A percentile compares a stretch with the other conserved stretches of the same genome.
Evolutionary conservation across 1,284 basidiomycete genomes (phyloP).

Genomic region (Trichosporon sp.): DNA sequence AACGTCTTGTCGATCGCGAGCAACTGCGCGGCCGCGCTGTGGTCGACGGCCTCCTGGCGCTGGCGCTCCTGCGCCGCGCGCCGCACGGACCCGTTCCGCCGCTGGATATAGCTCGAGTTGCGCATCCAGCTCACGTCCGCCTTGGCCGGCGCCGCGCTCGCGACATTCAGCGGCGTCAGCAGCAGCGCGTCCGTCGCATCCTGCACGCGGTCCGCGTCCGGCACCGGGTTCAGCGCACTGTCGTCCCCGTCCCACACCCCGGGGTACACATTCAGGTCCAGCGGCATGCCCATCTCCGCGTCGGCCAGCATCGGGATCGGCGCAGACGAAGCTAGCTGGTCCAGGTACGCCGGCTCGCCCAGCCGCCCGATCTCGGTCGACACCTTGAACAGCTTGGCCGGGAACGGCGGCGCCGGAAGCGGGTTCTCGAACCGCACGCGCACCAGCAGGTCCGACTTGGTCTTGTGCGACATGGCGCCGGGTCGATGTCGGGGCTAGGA

Average conservation of each 20-base stretch:
- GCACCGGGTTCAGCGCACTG: conserved; percentile 63
- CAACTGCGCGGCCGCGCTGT: conserved; percentile 73
- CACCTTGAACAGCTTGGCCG: conserved; percentile 84
- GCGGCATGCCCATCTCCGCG: conserved; percentile 87
- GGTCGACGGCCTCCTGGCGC: conserved; percentile 58
- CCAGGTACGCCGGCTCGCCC: conserved; percentile 74
- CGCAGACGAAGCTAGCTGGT: conserved; percentile 69
- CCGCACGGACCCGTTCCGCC: conserved; percentile 40
- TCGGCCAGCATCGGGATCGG: conserved; percentile 90
- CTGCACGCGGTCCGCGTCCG: conserved; percentile 56
- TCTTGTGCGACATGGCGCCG: conserved; percentile 13
- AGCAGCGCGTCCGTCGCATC: conserved; percentile 31
- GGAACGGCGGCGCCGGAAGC: conserved; percentile 87
- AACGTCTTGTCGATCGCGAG: conserved; percentile 80
- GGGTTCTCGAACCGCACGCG: conserved; percentile 89
- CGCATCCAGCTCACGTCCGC: conserved; percentile 78
- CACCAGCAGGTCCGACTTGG: conserved; percentile 67
- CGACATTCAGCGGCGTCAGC: conserved; percentile 30
- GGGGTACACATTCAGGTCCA: conserved; percentile 76
- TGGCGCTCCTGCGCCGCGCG: conserved; percentile 22
- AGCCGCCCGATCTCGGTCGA: conserved; percentile 76
- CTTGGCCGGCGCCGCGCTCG: conserved; percentile 19
- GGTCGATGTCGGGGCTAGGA: background rate
- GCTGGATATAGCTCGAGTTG: conserved; percentile 77
- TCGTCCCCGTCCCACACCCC: conserved; percentile 77